These are phyloP conservation scores for Endoconidiophora polonica DNA, from an alignment of 2,329 filamentous ascomycete genomes.

Conservation along the genomic window DNA sequence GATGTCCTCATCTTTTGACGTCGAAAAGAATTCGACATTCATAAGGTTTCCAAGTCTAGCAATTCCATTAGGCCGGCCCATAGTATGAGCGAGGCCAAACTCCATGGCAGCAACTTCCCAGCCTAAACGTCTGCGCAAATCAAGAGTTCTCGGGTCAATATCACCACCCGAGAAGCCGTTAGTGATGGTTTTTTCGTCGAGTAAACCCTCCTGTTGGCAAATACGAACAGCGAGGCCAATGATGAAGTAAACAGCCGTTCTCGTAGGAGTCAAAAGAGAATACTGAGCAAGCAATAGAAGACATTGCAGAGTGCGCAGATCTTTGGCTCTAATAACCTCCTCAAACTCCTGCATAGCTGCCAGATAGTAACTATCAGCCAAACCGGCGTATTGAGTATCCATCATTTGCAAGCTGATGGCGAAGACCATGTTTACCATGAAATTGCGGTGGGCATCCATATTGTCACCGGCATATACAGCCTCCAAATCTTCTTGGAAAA, in stretches of 20 bases:
- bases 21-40: constrained; percentile 71
- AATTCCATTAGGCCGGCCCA: constrained; percentile 75
- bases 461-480: constrained; percentile 58
- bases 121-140: constrained; percentile 74
- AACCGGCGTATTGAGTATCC: constrained; percentile 72
- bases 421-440: constrained; percentile 77
- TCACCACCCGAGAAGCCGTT: constrained; percentile 40
- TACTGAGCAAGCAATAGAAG: constrained; percentile 78
- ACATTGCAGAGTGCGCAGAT: constrained; percentile 79
- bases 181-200: constrained; percentile 75
- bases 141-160: constrained; percentile 58
- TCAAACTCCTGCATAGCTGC: constrained; percentile 76
- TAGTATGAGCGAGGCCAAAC: constrained; percentile 67
- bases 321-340: constrained; percentile 69
- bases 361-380: constrained; percentile 89
- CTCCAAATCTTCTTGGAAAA: constrained; percentile 59
- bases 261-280: constrained; percentile 77
- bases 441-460: constrained; percentile 68
- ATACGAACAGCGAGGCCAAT: constrained; percentile 76
- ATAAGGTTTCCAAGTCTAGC: constrained; percentile 68
- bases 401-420: constrained; percentile 91
- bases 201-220: constrained; percentile 73
- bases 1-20: constrained; percentile 70
- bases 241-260: constrained; percentile 85
- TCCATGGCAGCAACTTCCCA: constrained; percentile 88